Evolutionary conservation across 306 rosid genomes (phyloP), one percentile per base, ranked within the genome.

Genomic region (Sechiopsis laciniata): DNA sequence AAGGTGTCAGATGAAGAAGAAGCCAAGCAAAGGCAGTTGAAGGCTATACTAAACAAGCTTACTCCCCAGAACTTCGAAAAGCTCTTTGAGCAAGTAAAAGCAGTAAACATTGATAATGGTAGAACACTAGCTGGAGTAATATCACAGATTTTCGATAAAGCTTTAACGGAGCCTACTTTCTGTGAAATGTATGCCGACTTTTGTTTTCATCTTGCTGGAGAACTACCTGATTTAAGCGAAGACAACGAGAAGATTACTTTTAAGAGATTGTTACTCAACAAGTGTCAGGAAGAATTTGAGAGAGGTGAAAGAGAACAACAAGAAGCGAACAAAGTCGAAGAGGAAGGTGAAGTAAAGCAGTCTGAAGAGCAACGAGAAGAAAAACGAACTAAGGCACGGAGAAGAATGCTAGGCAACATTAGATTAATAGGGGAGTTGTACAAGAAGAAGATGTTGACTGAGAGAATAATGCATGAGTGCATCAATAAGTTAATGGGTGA

Each of bases 111-210:
- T 54, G 97, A 95, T 84, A 91, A 83, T 78, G 87, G 91, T 8
- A 77, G 5, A 71, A 91, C 97, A 5, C 91, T 95, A 35, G 78
- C 83, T 59, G 93, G 99, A 81, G 96, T 91, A 57, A 91, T 95
- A 83, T 87, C 96, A 58, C 99, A 95, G 85, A 95, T 95, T 51
- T 95, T 95, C 77, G 99, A 95, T 81, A 95, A 95, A 76, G 99
- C 99, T 80, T 79, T 95, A 24, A 89, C 77, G 90, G 99, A 95
- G 82, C 99, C 99, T 80, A 91, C 97, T 69, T 95, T 95, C 77
- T 95, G 99, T 88, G 99, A 95, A 84, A 91, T 95, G 99, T 95
- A 95, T 74, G 99, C 99, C 50, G 83, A 95, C 71, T 95, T 95
- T 86, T 95, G 99, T 76, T 79, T 4, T 6, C 85, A 89, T 84